These are phyloP conservation scores for Wickerhamiella alocasiicola DNA, from an alignment of 805 yeast genomes.

Conservation along the genomic window DNA sequence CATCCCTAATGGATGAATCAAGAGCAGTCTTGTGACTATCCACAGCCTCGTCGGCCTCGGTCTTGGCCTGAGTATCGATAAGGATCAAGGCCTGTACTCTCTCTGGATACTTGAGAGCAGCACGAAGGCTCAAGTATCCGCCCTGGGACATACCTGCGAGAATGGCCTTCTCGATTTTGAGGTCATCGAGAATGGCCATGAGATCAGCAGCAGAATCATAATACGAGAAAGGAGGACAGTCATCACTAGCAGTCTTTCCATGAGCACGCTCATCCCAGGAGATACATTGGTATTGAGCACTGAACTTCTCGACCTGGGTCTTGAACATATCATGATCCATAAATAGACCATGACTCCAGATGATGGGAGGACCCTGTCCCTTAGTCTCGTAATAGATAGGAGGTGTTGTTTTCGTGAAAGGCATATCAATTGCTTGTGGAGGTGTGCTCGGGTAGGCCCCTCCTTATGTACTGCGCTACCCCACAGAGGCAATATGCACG, in stretches of 20 bases:
- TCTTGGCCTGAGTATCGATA: constrained; percentile 5
- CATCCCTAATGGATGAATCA: background rate
- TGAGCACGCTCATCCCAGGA: constrained; percentile 10
- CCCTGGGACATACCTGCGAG: constrained; percentile 10
- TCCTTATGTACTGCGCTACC: too few species aligned
- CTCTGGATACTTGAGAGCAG: constrained; percentile 6
- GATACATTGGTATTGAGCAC: background rate
- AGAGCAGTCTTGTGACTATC: background rate
- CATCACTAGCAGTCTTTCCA: constrained; percentile 5
- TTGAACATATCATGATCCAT: constrained; percentile 8
- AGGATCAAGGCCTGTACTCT: constrained; percentile 6
- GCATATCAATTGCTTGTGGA: background rate
- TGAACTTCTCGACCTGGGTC: constrained; percentile 1
- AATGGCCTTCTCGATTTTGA: constrained; percentile 2
- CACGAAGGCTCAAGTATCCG: constrained; percentile 7
- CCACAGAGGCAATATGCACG: too few species aligned
- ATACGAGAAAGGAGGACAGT: constrained; percentile 3
- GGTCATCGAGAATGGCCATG: constrained; percentile 4
- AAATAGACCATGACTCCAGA: constrained; percentile 6
- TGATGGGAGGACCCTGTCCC: constrained; percentile 6
- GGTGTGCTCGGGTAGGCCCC: too few species aligned
- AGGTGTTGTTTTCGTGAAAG: constrained; percentile 2
- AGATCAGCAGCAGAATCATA: constrained; percentile 9
- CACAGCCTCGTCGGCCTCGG: background rate
- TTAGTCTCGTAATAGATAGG: constrained; percentile 4